Evolutionary conservation across 2,329 filamentous ascomycete species (phyloP).

Genomic region (Fusarium chlamydosporum): DNA sequence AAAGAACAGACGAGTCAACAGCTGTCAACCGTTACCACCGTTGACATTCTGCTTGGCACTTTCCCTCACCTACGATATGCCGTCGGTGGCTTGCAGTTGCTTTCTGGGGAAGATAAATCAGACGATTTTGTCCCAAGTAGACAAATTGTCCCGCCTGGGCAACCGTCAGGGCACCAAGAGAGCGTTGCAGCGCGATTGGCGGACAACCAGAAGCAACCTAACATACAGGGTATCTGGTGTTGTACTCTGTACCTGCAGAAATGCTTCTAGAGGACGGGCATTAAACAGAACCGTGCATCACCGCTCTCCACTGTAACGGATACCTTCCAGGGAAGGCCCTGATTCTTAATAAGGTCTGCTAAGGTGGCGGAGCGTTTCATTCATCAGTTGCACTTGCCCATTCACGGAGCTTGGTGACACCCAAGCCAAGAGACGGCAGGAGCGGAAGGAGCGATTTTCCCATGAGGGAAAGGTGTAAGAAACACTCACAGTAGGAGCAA

Average conservation of each 20-base stretch:
- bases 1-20: constrained; percentile 1
- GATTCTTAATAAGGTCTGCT: constrained; percentile 39
- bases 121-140: constrained; percentile 3
- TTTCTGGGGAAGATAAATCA: constrained; percentile 30
- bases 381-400: constrained; percentile 37
- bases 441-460: constrained; percentile 27
- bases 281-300: constrained; percentile 5
- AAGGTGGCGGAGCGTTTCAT: constrained; percentile 52
- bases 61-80: constrained; percentile 8
- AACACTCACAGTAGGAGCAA: constrained; percentile 23
- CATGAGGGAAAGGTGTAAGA: constrained; percentile 22
- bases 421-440: constrained; percentile 27
- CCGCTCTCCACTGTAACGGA: constrained; percentile 20
- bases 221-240: constrained; percentile 2
- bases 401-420: constrained; percentile 39
- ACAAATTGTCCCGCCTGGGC: constrained; percentile 1
- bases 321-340: constrained; percentile 29
- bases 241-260: constrained; percentile 50
- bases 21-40: neutral
- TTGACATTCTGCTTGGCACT: constrained; percentile 1
- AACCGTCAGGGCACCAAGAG: constrained; percentile 13
- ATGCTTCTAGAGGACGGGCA: neutral
- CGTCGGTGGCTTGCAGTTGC: constrained; percentile 24
- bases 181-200: constrained; percentile 42
- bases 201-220: constrained; percentile 16